These are phyloP conservation scores for Melanopsichium pennsylvanicum DNA, from an alignment of 1,284 basidiomycete genomes.

Conservation along the genomic window DNA sequence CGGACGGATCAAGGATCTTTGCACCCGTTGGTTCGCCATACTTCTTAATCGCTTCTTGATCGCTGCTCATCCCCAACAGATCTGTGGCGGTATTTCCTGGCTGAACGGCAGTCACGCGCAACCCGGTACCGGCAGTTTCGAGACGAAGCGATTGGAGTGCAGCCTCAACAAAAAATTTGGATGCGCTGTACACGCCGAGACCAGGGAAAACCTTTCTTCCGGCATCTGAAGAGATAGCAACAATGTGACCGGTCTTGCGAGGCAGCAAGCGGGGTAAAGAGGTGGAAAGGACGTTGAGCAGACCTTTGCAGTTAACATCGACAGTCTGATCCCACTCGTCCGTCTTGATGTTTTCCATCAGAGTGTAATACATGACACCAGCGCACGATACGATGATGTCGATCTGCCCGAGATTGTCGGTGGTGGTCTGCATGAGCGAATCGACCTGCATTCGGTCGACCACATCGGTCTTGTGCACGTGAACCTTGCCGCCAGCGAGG, in stretches of 20 bases:
- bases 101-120: conserved; percentile 60
- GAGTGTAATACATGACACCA: conserved; percentile 64
- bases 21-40: conserved; percentile 63
- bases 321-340: conserved; percentile 64
- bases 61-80: conserved; percentile 61
- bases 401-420: conserved; percentile 46
- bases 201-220: conserved; percentile 64
- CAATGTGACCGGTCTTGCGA: conserved; percentile 56
- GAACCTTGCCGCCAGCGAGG: conserved; percentile 19
- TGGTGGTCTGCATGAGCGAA: conserved; percentile 45
- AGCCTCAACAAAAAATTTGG: conserved; percentile 64
- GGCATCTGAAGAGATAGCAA: conserved; percentile 64
- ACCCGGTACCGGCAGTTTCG: conserved; percentile 59
- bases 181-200: conserved; percentile 62
- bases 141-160: conserved; percentile 61
- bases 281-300: conserved; percentile 56
- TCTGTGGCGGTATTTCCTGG: conserved; percentile 63
- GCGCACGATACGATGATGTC: conserved; percentile 62
- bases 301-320: conserved; percentile 65
- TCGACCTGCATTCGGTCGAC: conserved; percentile 54
- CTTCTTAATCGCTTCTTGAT: conserved; percentile 60
- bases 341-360: conserved; percentile 59
- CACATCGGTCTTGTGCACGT: conserved; percentile 58
- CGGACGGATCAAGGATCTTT: conserved; percentile 56
- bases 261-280: conserved; percentile 53